Base-by-base conservation (phyloP, 2,329 filamentous ascomycete genomes). In the Fusarium acutatum region DNA sequence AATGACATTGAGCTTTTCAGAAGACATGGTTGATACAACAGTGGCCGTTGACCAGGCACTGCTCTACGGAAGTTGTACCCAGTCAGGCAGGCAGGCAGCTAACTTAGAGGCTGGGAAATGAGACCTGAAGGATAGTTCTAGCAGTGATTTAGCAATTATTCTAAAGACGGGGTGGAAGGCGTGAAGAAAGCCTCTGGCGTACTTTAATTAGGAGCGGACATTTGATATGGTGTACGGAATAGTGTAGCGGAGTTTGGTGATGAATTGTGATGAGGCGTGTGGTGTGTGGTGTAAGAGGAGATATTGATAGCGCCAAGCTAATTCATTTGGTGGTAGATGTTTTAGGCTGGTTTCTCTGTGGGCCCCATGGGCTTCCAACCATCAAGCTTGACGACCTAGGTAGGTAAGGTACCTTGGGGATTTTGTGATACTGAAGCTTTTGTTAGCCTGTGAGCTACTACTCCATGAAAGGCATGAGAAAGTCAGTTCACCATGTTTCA, bases 1-100 rank as follows among this genome's bases (percentile, higher is more conserved):
- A 76, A 99, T 95, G 72, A 98, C 95, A 76, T 95, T 92, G 73
- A 92, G 84, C 70, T 83, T 81, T 71, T 85, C 83, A 66, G 80
- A 75, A 62, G 83, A 77, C 85, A 86, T 87, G 76, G 52, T 72
- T 62, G 46, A 50, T 54, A 28, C 24, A 37, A 54, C 35, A 35
- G 49, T 30, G 44, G 32, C 44, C 40, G 60, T 59, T 61, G 64
- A 37, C 41, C 40, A 60, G 47, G 44, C 52, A 44, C 38, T 50
- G n/a, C 32, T 49, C 26, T 52, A 56, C 44, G 34, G 49, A 28
- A 38, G 38, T 41, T 44, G 30, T 50, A 28, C 57, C 60, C 41
- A 60, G 47, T 54, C 37, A 57, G 57, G 30, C 52, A 64, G 49
- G 60, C 57, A 66, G 50, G 62, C 57, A 63, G 54, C 38, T 43